Base-by-base conservation (phyloP, 169 alveolate species). In the Fabrea salina region DNA sequence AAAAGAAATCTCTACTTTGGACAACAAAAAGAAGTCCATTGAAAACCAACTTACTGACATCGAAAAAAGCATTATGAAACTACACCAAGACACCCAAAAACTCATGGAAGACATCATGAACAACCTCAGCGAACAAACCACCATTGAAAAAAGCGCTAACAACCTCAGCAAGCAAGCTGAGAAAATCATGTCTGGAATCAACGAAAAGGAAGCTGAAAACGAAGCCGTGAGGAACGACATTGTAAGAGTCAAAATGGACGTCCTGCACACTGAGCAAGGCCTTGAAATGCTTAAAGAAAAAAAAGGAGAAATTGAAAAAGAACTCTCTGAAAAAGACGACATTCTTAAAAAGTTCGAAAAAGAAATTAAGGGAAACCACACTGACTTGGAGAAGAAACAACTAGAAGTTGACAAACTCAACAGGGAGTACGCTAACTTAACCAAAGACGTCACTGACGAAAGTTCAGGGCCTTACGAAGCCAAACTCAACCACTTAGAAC, bases 401-500 rank as follows among this genome's bases (percentile, higher is more conserved):
- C 92, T 86, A 64, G 92, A 86, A 61, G 97, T 95, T 51, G 98
- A 94, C 57, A 91, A 91, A 79, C 84, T 95, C 50, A 95, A 93
- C 87, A 93, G 90, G 77, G 88, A 85, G 49, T 90, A 91, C 76
- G 97, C 89, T 72, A 96, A 93, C 56, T 78, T 92, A 49, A 87
- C 86, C 33, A 84, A 91, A 41, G 84, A 80, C 35, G 86, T 86
- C 51, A 92, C 86, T 40, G 96, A 91, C 43, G 93, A 86, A 67
- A 84, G 90, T 61, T 83, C 94, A 77, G 96, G 96, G 25, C 93
- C 93, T 16, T 82, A 87, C 35, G 96, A 91, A 76, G 96, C 94
- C 13, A 89, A 90, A 22, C 89, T 84, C 27, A 89, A 89, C 49
- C 84, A 85, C 75, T 64, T 95, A 44, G 88, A 88, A 87, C 75